These are phyloP conservation scores for Ascosphaera aggregata DNA, from an alignment of 2,329 filamentous ascomycete genomes.

Conservation along the genomic window DNA sequence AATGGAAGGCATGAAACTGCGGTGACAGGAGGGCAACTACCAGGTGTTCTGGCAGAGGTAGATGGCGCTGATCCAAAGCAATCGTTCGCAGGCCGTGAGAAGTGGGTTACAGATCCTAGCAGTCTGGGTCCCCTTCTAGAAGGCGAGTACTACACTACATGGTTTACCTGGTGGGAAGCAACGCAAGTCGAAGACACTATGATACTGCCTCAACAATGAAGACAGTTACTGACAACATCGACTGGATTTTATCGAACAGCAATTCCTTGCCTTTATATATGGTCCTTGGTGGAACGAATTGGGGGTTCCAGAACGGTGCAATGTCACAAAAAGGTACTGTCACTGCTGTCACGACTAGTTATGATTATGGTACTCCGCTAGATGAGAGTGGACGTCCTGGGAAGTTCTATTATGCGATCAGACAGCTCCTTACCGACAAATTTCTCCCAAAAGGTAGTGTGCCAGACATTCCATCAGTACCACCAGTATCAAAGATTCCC, in stretches of 20 bases:
- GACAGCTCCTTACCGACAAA: constrained; percentile 8
- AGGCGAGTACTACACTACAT: constrained; percentile 26
- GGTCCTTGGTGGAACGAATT: constrained; percentile 31
- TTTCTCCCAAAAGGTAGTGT: constrained; percentile 16
- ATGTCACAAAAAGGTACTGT: constrained; percentile 18
- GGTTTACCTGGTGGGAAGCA: constrained; percentile 22
- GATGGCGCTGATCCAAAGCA: constrained; percentile 23
- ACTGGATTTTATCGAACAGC: constrained; percentile 16
- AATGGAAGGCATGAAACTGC: constrained; percentile 19
- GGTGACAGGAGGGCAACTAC: constrained; percentile 21
- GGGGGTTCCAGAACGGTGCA: constrained; percentile 24
- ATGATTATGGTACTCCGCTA: constrained; percentile 28
- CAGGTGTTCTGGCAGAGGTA: constrained; percentile 22
- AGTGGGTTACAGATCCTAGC: constrained; percentile 20
- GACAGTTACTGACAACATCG: constrained; percentile 11
- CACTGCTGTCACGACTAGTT: constrained; percentile 23
- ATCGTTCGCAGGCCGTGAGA: constrained; percentile 18
- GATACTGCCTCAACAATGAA: constrained; percentile 2
- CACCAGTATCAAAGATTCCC: constrained; percentile 13
- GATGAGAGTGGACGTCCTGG: constrained; percentile 27
- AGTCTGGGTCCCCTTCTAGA: constrained; percentile 24
- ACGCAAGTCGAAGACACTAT: constrained; percentile 12
- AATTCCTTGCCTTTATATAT: constrained; percentile 28
- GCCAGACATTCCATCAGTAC: constrained; percentile 15
- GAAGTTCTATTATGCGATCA: constrained; percentile 16